phyloP scores from a whole-genome alignment of 805 yeast species.

The Saccharomycopsis vini region DNA sequence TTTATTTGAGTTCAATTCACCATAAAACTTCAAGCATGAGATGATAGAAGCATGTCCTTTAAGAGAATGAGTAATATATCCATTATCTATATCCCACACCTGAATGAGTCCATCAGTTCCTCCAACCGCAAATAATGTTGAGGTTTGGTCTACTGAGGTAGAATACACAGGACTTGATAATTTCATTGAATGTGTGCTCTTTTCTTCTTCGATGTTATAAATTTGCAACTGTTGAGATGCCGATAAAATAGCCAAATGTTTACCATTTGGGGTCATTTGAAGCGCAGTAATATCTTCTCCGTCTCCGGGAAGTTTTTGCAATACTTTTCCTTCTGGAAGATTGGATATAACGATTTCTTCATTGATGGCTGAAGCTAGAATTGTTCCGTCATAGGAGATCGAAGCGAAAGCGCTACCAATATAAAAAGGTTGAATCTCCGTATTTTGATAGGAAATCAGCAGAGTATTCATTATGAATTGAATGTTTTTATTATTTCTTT shows the following conservation, averaged over 20 bases:
- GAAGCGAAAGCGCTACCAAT: conserved; percentile 77
- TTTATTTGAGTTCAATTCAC: conserved; percentile 50
- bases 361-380: conserved; percentile 71
- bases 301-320: conserved; percentile 67
- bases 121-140: conserved; percentile 85
- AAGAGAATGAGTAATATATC: conserved; percentile 78
- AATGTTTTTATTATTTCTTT: too few species aligned
- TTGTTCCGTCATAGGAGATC: conserved; percentile 47
- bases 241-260: conserved; percentile 60
- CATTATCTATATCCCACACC: conserved; percentile 87
- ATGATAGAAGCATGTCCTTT: conserved; percentile 69
- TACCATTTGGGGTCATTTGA: conserved; percentile 68
- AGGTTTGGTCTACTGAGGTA: conserved; percentile 66
- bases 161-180: conserved; percentile 77
- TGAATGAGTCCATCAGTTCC: conserved; percentile 89
- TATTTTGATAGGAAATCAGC: not conserved
- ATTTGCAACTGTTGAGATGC: conserved; percentile 77
- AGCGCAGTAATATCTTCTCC: conserved; percentile 73
- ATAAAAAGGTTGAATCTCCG: conserved; percentile 60
- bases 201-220: conserved; percentile 32
- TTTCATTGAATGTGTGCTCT: conserved; percentile 43
- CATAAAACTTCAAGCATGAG: conserved; percentile 40
- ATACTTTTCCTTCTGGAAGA: conserved; percentile 43
- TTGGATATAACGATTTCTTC: conserved; percentile 72
- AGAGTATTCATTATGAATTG: not conserved